phyloP scores from a whole-genome alignment of 352 stramenopile genomes.

The Phytophthora lateralis region DNA sequence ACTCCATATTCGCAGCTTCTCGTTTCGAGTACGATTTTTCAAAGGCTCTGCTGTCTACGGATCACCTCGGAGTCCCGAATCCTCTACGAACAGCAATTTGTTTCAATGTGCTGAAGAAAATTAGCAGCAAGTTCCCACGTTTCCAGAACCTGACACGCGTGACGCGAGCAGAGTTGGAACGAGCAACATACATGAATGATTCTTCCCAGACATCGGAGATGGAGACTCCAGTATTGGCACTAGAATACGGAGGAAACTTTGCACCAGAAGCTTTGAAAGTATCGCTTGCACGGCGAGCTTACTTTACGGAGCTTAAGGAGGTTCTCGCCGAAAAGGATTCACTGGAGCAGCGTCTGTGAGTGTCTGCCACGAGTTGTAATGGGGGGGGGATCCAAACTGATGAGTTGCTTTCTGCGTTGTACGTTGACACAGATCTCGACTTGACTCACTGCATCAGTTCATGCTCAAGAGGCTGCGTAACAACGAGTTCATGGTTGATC shows the following conservation, averaged over 20 bases:
- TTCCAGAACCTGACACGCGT: slow-evolving; percentile 50
- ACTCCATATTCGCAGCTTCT: slow-evolving; percentile 19
- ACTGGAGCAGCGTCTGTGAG: slow-evolving; percentile 46
- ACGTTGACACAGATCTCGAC: slow-evolving; percentile 17
- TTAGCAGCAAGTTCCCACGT: slow-evolving; percentile 53
- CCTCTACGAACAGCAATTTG: slow-evolving; percentile 63
- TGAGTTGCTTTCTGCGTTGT: not conserved
- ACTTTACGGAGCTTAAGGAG: slow-evolving; percentile 62
- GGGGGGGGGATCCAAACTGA: not conserved
- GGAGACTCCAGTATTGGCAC: not conserved
- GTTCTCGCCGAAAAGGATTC: slow-evolving; percentile 41
- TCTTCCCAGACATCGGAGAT: not conserved
- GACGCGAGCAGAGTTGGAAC: slow-evolving; percentile 42
- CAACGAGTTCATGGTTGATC: slow-evolving; percentile 70
- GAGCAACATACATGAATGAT: slow-evolving; percentile 49
- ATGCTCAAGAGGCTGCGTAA: slow-evolving; percentile 64
- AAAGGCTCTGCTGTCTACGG: slow-evolving; percentile 53
- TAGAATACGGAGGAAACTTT: slow-evolving; percentile 1
- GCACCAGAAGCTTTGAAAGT: slow-evolving; percentile 20
- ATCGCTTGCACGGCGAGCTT: slow-evolving; percentile 47
- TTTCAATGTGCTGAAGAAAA: slow-evolving; percentile 52
- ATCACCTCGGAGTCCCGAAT: slow-evolving; percentile 60
- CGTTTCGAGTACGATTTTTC: slow-evolving; percentile 56
- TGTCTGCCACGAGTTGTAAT: slow-evolving; percentile 1
- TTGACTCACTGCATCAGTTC: slow-evolving; percentile 55